Conservation (phyloP, 805 yeast species). For the Wickerhamomyces subpelliculosus region DNA sequence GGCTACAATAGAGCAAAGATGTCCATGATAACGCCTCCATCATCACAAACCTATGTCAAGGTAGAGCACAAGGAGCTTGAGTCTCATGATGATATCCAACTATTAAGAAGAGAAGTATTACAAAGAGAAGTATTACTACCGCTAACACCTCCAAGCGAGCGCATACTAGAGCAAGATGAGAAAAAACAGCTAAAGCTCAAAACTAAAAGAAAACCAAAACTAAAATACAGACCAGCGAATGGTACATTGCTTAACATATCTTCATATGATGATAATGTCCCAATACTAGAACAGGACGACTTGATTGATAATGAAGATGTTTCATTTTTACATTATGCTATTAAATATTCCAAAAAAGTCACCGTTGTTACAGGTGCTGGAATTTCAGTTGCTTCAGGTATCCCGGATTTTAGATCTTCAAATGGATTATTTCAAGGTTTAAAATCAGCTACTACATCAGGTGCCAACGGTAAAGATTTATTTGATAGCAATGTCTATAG, state of each 20-base stretch:
- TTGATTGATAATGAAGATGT: slow-evolving; percentile 32
- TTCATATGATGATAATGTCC: slow-evolving; percentile 14
- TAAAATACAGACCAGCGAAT: slow-evolving; percentile 38
- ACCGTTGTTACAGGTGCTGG: slow-evolving; percentile 86
- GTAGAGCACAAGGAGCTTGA: background rate
- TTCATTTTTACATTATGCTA: slow-evolving; percentile 43
- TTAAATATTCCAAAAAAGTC: slow-evolving; percentile 48
- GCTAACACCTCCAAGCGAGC: background rate
- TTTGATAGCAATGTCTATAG: slow-evolving; percentile 78
- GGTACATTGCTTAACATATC: slow-evolving; percentile 37
- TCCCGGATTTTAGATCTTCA: slow-evolving; percentile 80
- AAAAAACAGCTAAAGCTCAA: slow-evolving; percentile 5
- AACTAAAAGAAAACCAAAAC: slow-evolving; percentile 33
- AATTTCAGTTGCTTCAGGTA: slow-evolving; percentile 83
- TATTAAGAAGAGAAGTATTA: background rate
- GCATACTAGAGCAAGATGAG: background rate
- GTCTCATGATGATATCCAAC: background rate
- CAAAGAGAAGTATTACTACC: background rate
- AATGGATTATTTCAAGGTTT: slow-evolving; percentile 65
- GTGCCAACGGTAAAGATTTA: slow-evolving; percentile 52
- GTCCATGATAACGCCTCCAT: slow-evolving; percentile 21
- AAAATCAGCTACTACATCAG: slow-evolving; percentile 30
- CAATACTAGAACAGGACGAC: slow-evolving; percentile 27
- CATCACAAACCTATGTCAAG: slow-evolving; percentile 13
- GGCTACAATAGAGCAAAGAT: slow-evolving; percentile 1